A percentile compares a stretch with the other conserved stretches of the same genome.
phyloP scores from a whole-genome alignment of 345 rosid genomes.

The Pistacia atlantica region DNA sequence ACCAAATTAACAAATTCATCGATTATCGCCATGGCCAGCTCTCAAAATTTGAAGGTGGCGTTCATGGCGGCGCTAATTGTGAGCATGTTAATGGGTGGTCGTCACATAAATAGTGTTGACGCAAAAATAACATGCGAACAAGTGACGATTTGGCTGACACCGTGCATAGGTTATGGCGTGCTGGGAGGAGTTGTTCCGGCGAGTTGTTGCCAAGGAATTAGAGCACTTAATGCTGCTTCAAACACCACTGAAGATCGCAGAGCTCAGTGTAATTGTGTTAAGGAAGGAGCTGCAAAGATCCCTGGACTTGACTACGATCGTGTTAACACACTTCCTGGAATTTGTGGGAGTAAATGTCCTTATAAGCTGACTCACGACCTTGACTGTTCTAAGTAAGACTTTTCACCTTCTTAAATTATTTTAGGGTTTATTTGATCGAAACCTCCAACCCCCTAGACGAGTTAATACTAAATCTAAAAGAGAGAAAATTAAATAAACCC shows the following conservation, averaged over 20 bases:
- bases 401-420: no score
- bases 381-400: conserved; percentile 25
- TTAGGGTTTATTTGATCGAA: no score
- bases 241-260: conserved; percentile 22
- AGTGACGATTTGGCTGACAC: conserved; percentile 26
- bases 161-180: conserved; percentile 35
- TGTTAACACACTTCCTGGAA: conserved; percentile 21
- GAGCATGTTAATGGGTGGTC: not conserved
- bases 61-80: not conserved
- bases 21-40: not conserved
- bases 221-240: conserved; percentile 4
- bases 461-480: no score
- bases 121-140: conserved; percentile 37
- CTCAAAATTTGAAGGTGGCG: not conserved
- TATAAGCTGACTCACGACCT: conserved; percentile 14
- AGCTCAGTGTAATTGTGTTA: conserved; percentile 22
- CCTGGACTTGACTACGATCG: conserved; percentile 19
- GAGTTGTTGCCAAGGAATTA: conserved; percentile 25
- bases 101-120: not conserved
- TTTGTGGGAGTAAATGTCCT: conserved; percentile 16
- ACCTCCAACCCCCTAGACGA: no score
- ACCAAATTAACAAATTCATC: not conserved
- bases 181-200: conserved; percentile 18
- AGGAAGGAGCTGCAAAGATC: conserved; percentile 25
- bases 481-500: no score